Conservation (phyloP, 345 rosid genomes). For the Acer negundo region DNA sequence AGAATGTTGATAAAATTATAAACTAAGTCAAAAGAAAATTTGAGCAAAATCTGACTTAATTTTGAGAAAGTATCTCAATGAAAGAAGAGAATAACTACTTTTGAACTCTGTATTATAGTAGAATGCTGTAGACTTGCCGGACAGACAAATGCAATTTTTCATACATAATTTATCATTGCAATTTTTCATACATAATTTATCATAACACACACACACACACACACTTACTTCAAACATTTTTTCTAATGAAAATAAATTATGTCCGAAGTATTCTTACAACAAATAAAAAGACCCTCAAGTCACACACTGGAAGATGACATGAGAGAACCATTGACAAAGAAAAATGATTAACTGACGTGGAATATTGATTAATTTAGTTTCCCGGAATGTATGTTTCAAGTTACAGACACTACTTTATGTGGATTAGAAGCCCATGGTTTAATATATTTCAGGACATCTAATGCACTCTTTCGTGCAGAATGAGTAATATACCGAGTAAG, state of each 20-base stretch:
- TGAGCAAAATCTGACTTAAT: background rate
- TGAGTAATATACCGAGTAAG: background rate
- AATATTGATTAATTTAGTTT: background rate
- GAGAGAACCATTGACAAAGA: background rate
- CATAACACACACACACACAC: too few relatives aligned
- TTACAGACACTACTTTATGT: background rate
- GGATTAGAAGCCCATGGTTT: background rate
- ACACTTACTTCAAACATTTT: too few relatives aligned
- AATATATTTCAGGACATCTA: background rate
- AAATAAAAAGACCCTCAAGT: background rate
- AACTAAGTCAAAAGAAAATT: slow-evolving; percentile 1
- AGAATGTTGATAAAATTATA: slow-evolving; percentile 15
- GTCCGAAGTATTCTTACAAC: background rate
- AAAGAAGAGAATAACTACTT: background rate
- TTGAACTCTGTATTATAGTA: background rate
- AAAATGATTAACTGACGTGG: too few relatives aligned
- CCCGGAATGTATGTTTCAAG: background rate
- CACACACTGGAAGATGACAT: background rate
- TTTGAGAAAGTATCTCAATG: background rate
- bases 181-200: too few relatives aligned
- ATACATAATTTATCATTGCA: too few relatives aligned
- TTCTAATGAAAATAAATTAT: too few relatives aligned
- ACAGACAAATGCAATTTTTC: too few relatives aligned
- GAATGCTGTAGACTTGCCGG: background rate
- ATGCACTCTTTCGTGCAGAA: background rate